These are phyloP conservation scores for Sindora glabra DNA, from an alignment of 306 rosid species.

Conservation along the genomic window DNA sequence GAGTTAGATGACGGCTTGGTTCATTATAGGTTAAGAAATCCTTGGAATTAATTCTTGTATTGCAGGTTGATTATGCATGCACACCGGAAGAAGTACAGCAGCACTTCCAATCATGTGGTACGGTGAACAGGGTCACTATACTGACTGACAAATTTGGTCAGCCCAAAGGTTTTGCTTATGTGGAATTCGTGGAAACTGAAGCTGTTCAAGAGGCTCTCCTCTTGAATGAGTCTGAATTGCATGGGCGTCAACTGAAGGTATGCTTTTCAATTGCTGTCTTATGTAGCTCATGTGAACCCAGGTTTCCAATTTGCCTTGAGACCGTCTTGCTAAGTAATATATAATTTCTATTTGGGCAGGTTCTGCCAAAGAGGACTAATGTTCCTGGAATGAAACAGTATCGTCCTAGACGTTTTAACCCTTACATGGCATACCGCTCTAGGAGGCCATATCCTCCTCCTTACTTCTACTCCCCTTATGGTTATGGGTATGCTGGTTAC, in stretches of 20 bases:
- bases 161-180: constrained; percentile 95
- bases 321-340: background rate
- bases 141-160: constrained; percentile 88
- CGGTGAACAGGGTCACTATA: constrained; percentile 85
- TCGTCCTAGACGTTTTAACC: constrained; percentile 66
- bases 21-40: constrained; percentile 9
- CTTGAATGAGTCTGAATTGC: constrained; percentile 81
- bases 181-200: constrained; percentile 81
- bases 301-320: constrained; percentile 1
- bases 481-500: constrained; percentile 66
- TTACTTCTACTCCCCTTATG: constrained; percentile 69
- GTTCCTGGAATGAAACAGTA: constrained; percentile 96
- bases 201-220: constrained; percentile 82
- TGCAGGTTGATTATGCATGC: constrained; percentile 94
- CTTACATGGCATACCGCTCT: constrained; percentile 58
- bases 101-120: constrained; percentile 93
- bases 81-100: constrained; percentile 99
- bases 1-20: constrained; percentile 6
- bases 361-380: constrained; percentile 85
- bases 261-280: background rate
- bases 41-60: constrained; percentile 21
- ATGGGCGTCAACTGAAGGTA: constrained; percentile 91
- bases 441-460: constrained; percentile 87
- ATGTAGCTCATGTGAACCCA: background rate
- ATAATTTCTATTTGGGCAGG: constrained; percentile 36